Conservation (phyloP, 2,329 filamentous ascomycete species). For the Thyridium curvatum region DNA sequence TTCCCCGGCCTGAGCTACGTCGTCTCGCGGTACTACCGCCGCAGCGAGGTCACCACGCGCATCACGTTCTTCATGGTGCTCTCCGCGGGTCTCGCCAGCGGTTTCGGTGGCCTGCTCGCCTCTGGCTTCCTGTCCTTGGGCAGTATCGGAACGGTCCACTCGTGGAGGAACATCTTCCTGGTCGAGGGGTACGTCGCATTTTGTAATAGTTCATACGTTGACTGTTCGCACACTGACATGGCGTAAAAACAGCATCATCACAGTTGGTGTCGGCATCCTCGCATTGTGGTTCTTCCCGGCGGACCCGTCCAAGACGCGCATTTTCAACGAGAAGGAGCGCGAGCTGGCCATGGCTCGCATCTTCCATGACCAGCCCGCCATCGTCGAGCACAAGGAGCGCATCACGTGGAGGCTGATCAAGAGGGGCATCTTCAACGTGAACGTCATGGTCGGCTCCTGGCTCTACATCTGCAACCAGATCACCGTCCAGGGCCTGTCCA, state of each 20-base stretch:
- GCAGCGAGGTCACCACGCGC: slow-evolving; percentile 4
- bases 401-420: slow-evolving; percentile 11
- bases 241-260: slow-evolving; percentile 5
- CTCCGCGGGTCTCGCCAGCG: slow-evolving; percentile 3
- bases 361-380: slow-evolving; percentile 17
- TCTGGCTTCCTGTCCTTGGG: slow-evolving; percentile 12
- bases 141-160: slow-evolving; percentile 12
- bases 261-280: slow-evolving; percentile 1
- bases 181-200: slow-evolving; percentile 11
- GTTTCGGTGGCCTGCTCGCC: slow-evolving; percentile 5
- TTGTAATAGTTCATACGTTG: too few species aligned
- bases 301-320: slow-evolving; percentile 12
- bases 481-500: slow-evolving; percentile 6
- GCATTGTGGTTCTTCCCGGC: slow-evolving; percentile 11
- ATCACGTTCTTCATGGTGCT: slow-evolving; percentile 4
- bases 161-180: slow-evolving; percentile 8
- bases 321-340: slow-evolving; percentile 6
- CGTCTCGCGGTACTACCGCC: slow-evolving; percentile 5
- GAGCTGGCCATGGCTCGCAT: slow-evolving; percentile 5
- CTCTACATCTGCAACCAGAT: slow-evolving; percentile 13
- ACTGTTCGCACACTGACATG: too few species aligned
- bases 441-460: slow-evolving; percentile 18
- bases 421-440: slow-evolving; percentile 14
- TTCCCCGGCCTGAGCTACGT: slow-evolving; percentile 6
- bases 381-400: slow-evolving; percentile 13